phyloP scores from a whole-genome alignment of 2,329 filamentous ascomycete species.

The Cucurbitaria berberidis region DNA sequence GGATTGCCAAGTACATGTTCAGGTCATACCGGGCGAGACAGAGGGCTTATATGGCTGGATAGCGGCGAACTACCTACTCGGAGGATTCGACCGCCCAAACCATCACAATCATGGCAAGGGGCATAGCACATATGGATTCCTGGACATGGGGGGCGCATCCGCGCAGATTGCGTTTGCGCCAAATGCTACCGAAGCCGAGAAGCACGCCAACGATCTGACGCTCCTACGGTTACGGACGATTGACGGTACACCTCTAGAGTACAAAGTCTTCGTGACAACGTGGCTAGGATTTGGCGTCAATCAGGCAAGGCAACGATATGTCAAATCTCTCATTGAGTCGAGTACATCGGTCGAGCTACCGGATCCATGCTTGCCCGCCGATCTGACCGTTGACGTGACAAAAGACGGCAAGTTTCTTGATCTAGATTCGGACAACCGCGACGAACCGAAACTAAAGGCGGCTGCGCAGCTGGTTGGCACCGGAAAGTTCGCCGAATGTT shows the following conservation, averaged over 20 bases:
- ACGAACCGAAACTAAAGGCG: conserved; percentile 21
- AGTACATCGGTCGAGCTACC: conserved; percentile 73
- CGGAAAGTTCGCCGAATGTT: conserved; percentile 83
- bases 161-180: conserved; percentile 98
- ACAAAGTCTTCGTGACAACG: conserved; percentile 91
- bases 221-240: conserved; percentile 83
- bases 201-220: conserved; percentile 88
- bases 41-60: conserved; percentile 98
- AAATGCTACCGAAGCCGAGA: conserved; percentile 86
- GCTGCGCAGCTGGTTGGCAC: conserved; percentile 74
- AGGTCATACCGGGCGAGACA: conserved; percentile 93
- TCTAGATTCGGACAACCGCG: conserved; percentile 51
- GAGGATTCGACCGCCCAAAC: conserved; percentile 81
- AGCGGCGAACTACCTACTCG: conserved; percentile 92
- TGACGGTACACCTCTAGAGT: conserved; percentile 77
- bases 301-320: conserved; percentile 82
- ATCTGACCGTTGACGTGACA: conserved; percentile 74
- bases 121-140: conserved; percentile 94
- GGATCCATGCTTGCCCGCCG: conserved; percentile 87
- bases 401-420: conserved; percentile 69
- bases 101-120: conserved; percentile 81
- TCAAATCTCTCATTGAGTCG: conserved; percentile 75
- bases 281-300: conserved; percentile 99
- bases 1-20: conserved; percentile 88
- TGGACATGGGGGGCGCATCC: conserved; percentile 98